Conservation (phyloP, 148 eudicot genomes). For the Rhododendron vialii region DNA sequence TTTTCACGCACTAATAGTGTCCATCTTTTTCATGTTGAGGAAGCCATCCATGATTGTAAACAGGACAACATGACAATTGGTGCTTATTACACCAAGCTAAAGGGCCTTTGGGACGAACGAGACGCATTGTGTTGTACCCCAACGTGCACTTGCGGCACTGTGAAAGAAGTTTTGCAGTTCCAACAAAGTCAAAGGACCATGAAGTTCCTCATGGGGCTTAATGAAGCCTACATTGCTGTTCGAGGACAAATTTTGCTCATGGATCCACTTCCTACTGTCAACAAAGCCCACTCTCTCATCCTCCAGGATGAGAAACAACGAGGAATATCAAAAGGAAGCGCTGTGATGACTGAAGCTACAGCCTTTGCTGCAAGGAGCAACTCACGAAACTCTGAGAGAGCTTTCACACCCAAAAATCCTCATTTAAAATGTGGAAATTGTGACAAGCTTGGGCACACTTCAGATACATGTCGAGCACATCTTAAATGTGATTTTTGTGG, state of each 20-base stretch:
- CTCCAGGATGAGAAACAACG: neutral
- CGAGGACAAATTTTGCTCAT: conserved; percentile 1
- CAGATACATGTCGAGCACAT: neutral
- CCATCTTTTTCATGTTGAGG: conserved; percentile 9
- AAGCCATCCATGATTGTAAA: conserved; percentile 5
- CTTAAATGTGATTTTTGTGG: neutral
- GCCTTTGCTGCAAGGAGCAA: neutral
- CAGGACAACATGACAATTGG: conserved; percentile 13
- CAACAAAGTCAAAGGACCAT: neutral
- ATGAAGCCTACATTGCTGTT: neutral
- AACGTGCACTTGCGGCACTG: neutral
- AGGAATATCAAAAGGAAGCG: neutral
- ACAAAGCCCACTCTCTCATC: conserved; percentile 1
- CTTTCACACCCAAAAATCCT: neutral
- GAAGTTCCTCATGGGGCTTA: neutral
- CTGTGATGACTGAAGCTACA: neutral
- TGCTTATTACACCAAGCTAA: conserved; percentile 6
- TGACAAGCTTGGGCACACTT: neutral
- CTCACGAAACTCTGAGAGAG: neutral
- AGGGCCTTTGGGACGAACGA: neutral
- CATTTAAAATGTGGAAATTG: neutral
- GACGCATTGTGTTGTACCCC: neutral
- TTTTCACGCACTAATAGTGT: conserved; percentile 3
- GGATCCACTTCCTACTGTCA: neutral
- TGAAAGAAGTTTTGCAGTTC: neutral